Evolutionary conservation across 208 protist genomes (phyloP).

Genomic region (Trichomonas tenax): DNA sequence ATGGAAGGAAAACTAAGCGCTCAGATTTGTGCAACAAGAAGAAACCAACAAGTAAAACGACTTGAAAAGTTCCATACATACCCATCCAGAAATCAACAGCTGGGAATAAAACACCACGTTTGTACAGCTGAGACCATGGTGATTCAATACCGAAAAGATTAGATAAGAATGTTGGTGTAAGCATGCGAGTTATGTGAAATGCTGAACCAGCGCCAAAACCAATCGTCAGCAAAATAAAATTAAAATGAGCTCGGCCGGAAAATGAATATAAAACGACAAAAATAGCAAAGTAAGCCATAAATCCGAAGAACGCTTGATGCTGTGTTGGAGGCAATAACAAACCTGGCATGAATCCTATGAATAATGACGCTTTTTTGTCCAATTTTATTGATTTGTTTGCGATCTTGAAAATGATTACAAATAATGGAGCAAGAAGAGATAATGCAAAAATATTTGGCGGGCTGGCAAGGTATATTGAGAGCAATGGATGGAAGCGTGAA

Average conservation of each 20-base stretch:
- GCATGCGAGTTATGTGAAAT: background rate
- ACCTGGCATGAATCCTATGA: background rate
- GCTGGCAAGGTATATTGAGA: background rate
- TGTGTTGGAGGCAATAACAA: background rate
- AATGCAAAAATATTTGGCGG: background rate
- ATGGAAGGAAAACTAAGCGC: background rate
- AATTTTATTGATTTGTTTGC: background rate
- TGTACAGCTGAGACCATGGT: background rate
- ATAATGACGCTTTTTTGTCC: background rate
- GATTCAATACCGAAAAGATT: background rate
- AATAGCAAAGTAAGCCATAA: background rate
- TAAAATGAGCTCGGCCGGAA: background rate
- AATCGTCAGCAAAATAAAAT: background rate
- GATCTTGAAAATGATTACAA: background rate
- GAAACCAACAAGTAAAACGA: background rate
- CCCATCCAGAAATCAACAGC: background rate
- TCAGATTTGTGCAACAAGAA: background rate
- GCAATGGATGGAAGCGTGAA: background rate
- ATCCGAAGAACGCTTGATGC: background rate
- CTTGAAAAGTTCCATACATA: background rate
- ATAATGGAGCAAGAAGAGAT: background rate
- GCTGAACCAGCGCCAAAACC: background rate
- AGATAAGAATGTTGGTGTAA: background rate
- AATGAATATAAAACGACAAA: background rate
- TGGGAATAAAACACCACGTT: background rate